Percentiles rank a stretch among this genome's conserved stretches.
phyloP scores from a whole-genome alignment of 106 monocot species.

The Acorus calamus region DNA sequence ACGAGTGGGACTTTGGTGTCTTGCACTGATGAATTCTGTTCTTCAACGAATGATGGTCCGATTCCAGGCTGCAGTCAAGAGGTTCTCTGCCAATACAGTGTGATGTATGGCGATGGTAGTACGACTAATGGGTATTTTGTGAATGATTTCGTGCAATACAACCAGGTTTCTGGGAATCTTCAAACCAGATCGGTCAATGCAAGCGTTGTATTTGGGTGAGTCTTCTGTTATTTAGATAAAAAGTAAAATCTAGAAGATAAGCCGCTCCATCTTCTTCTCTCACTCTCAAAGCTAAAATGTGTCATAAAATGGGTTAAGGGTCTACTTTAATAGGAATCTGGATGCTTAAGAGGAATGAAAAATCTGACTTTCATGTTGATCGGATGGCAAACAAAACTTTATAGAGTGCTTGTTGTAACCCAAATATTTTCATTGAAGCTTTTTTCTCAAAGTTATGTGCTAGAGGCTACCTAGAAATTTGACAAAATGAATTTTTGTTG shows the following conservation, averaged over 20 bases:
- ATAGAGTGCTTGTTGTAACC: too few species aligned
- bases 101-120: conserved; percentile 88
- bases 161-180: conserved; percentile 54
- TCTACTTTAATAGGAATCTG: too few species aligned
- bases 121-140: conserved; percentile 58
- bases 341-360: too few species aligned
- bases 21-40: conserved; percentile 56
- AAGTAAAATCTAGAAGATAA: neutral
- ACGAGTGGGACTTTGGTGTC: conserved; percentile 31
- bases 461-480: too few species aligned
- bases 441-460: too few species aligned
- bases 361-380: too few species aligned
- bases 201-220: conserved; percentile 75
- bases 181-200: conserved; percentile 49
- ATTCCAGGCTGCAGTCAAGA: conserved; percentile 28
- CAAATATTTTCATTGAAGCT: too few species aligned
- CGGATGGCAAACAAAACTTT: too few species aligned
- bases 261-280: neutral
- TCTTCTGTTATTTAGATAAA: neutral
- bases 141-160: conserved; percentile 46
- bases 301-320: too few species aligned
- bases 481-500: too few species aligned
- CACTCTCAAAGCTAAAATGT: too few species aligned
- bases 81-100: conserved; percentile 49
- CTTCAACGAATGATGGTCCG: conserved; percentile 22